phyloP scores from a whole-genome alignment of 129 eudicot species.

The Helianthus annuus region HanXRQr2.0-SUNRISE NC_035447.2:44679861-44680360 shows the following conservation, averaged over 20 bases:
- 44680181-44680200: slow-evolving; percentile 2
- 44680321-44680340: slow-evolving; percentile 32
- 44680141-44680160: slow-evolving; percentile 54
- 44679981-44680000: slow-evolving; percentile 83
- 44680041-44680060: slow-evolving; percentile 74
- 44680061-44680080: slow-evolving; percentile 67
- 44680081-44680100: slow-evolving; percentile 64
- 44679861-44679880: slow-evolving; percentile 50
- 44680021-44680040: slow-evolving; percentile 79
- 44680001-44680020: slow-evolving; percentile 97
- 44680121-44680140: slow-evolving; percentile 64
- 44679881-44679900: slow-evolving; percentile 66
- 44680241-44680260: slow-evolving; percentile 39
- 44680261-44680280: slow-evolving; percentile 31
- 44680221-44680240: slow-evolving; percentile 52
- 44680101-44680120: slow-evolving; percentile 50
- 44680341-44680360: slow-evolving; percentile 25
- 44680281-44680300: slow-evolving; percentile 34
- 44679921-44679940: slow-evolving; percentile 78
- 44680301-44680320: slow-evolving; percentile 33
- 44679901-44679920: slow-evolving; percentile 72
- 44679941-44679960: slow-evolving; percentile 91
- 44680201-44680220: neutral
- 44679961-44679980: slow-evolving; percentile 72
- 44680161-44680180: neutral